A percentile compares a stretch with the other conserved stretches of the same genome.
Conservation (phyloP, 2,329 filamentous ascomycete genomes). For the Orbilia brochopaga region DNA sequence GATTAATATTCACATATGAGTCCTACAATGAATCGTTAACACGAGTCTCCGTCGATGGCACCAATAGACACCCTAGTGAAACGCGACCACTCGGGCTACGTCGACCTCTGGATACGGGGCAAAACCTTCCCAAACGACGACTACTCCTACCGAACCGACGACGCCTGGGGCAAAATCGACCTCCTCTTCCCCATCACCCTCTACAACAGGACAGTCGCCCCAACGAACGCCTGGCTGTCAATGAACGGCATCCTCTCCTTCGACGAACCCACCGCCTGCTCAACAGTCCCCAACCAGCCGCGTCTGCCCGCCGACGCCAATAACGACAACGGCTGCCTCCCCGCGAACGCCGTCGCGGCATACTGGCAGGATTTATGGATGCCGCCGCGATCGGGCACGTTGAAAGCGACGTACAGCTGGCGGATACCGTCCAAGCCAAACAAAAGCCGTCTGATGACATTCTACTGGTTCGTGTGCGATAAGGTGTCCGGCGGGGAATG, state of each 20-base stretch:
- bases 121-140: not conserved
- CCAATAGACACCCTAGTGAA: not conserved
- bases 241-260: not conserved
- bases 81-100: not conserved
- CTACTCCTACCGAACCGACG: not conserved
- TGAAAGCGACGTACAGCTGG: not conserved
- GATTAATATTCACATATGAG: too few species aligned
- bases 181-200: not conserved
- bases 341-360: not conserved
- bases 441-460: not conserved
- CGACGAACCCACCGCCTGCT: not conserved
- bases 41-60: too few species aligned
- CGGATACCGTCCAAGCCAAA: not conserved
- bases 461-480: not conserved
- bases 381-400: not conserved
- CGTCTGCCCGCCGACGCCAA: not conserved
- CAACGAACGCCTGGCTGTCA: not conserved
- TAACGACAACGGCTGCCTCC: not conserved
- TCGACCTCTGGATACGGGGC: not conserved
- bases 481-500: not conserved
- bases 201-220: not conserved
- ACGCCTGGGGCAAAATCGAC: not conserved
- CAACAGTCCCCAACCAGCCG: not conserved
- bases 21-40: too few species aligned
- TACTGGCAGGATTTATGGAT: not conserved